phyloP scores from a whole-genome alignment of 192 early-diverging fungal species.

The Linnemannia elongata region DNA sequence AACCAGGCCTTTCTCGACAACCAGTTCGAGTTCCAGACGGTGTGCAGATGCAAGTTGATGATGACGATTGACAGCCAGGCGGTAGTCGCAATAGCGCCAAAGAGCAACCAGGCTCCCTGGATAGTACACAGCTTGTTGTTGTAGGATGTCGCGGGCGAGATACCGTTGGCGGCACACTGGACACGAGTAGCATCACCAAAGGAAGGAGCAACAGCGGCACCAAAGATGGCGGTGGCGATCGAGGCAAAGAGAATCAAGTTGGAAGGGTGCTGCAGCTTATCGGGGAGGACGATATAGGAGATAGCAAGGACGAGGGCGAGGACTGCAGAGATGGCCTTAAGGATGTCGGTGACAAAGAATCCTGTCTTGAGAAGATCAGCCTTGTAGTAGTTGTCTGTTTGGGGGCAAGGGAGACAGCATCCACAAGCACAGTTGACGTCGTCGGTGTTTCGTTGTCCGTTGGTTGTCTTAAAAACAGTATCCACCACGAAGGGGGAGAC shows the following conservation, averaged over 20 bases:
- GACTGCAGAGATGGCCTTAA: conserved; percentile 57
- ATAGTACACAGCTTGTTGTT: conserved; percentile 59
- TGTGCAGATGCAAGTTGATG: conserved; percentile 63
- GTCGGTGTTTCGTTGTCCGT: conserved; percentile 41
- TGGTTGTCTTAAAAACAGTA: conserved; percentile 27
- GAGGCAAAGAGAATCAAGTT: conserved; percentile 61
- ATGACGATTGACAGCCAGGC: conserved; percentile 63
- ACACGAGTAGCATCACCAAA: conserved; percentile 57
- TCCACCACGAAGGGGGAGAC: conserved; percentile 59
- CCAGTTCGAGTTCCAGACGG: conserved; percentile 66
- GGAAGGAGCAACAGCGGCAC: conserved; percentile 56
- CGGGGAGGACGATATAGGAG: conserved; percentile 63
- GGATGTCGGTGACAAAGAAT: conserved; percentile 62
- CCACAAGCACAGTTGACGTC: conserved; percentile 50
- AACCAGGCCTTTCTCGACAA: conserved; percentile 56
- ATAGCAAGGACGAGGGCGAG: conserved; percentile 56
- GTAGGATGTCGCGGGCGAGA: conserved; percentile 49
- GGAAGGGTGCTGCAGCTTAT: conserved; percentile 64
- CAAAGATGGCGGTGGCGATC: conserved; percentile 59
- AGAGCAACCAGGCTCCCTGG: conserved; percentile 65
- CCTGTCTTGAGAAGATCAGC: conserved; percentile 51
- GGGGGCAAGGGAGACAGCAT: conserved; percentile 67
- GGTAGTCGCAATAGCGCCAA: conserved; percentile 58
- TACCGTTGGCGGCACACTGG: conserved; percentile 59
- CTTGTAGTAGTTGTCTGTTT: conserved; percentile 62